phyloP scores from a whole-genome alignment of 2,329 filamentous ascomycete species.

The Fusarium albosuccineum region DNA sequence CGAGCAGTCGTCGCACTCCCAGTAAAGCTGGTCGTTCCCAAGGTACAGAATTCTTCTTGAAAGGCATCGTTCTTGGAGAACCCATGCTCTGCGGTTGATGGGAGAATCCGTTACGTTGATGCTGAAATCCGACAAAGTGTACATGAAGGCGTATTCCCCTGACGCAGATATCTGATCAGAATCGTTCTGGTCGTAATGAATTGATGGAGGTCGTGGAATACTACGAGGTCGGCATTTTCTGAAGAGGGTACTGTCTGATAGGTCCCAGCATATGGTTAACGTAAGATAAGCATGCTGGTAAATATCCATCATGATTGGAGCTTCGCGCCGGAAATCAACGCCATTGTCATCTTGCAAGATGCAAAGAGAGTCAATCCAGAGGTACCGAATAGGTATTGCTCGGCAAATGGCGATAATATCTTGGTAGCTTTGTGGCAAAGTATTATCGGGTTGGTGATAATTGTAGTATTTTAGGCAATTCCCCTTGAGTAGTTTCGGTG shows the following conservation, averaged over 20 bases:
- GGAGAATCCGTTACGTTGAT: neutral
- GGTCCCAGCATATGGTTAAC: slow-evolving; percentile 4
- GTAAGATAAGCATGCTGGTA: slow-evolving; percentile 12
- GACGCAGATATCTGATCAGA: neutral
- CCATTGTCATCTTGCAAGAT: slow-evolving; percentile 5
- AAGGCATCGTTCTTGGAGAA: slow-evolving; percentile 9
- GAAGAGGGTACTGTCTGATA: neutral
- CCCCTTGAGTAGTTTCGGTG: neutral
- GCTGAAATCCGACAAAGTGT: neutral
- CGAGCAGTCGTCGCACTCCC: neutral
- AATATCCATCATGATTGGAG: slow-evolving; percentile 1
- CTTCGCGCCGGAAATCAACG: neutral
- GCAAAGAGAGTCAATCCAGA: slow-evolving; percentile 9
- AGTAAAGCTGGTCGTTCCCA: slow-evolving; percentile 5
- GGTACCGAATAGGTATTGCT: neutral
- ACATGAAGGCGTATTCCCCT: neutral
- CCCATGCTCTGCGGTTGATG: slow-evolving; percentile 15
- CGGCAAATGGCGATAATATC: slow-evolving; percentile 1
- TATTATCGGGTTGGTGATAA: neutral
- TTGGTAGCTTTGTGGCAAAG: neutral
- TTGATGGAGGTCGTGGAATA: neutral
- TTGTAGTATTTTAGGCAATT: neutral
- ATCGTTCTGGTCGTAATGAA: neutral
- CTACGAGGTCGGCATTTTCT: neutral
- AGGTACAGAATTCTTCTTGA: slow-evolving; percentile 2